Base-by-base conservation (phyloP, 2,329 filamentous ascomycete species). In the Trichoderma sp. region DNA sequence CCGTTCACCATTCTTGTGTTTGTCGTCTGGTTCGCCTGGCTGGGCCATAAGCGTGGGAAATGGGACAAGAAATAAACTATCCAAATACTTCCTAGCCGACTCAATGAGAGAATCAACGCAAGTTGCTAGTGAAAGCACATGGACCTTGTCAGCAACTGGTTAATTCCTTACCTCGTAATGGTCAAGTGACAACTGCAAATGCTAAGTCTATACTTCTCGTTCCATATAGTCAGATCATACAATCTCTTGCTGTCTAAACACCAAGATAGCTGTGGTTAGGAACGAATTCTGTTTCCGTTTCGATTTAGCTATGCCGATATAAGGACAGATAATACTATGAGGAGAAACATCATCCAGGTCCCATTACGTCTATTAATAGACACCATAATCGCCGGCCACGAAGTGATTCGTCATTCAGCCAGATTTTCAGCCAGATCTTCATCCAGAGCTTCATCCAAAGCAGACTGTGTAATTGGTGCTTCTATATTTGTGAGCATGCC, bases 391-490 rank as follows among this genome's bases (percentile, higher is more conserved):
- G 34, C 34, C 12, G 34, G 6, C 2, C 5, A 36, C 14, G 12
- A 36, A 15, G 5, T 36, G 34, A 36, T 15, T 36, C 34, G 2
- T 36, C 12, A 36, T 14, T 36, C 34, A 6, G 93, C 88, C 67
- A 94, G n/a, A n/a, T n/a, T n/a, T n/a, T n/a, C n/a, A n/a, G n/a
- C n/a, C n/a, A n/a, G n/a, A n/a, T n/a, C n/a, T 14, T 36, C 34
- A 6, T 93, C 88, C 67, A 94, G 82, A 8, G 91, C 92, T 78
- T 95, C 93, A 79, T 95, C 93, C 70, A 95, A 82, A 4, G 93
- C 93, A 18, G 91, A 93, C 79, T 94, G 92, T 32, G 93, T 94
- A 18, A 95, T 90, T 21, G 92, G 93, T 21, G 92, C 90, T 84
- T 95, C 93, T 93, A 32, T 12, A 57, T 60, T 9, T 24, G 32